Evolutionary conservation across 2,329 filamentous ascomycete genomes (phyloP).

Genomic region (Aureobasidium leucospermi): DNA sequence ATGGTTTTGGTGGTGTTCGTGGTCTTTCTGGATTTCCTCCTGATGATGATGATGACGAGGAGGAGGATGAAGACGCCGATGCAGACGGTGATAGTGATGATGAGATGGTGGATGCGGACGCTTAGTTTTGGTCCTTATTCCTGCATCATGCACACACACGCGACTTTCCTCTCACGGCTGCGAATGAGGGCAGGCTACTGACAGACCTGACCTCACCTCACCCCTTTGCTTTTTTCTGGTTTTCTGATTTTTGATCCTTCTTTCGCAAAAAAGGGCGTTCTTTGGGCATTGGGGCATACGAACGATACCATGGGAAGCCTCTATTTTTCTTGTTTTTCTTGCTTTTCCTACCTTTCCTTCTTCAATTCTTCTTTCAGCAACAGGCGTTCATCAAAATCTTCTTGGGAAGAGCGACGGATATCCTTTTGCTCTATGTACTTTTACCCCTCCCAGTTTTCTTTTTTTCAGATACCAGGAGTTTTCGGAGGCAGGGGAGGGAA

Average conservation of each 20-base stretch:
- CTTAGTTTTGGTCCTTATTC: neutral
- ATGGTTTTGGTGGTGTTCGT: conserved; percentile 13
- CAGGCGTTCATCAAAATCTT: too few relatives aligned
- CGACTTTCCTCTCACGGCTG: too few relatives aligned
- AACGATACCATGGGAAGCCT: neutral
- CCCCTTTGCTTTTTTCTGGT: neutral
- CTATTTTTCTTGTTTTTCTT: neutral
- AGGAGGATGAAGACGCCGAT: conserved; percentile 20
- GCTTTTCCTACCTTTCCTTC: too few relatives aligned
- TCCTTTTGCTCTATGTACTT: too few relatives aligned
- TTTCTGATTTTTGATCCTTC: neutral
- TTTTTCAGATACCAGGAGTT: too few relatives aligned
- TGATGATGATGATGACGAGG: conserved; percentile 18
- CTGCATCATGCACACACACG: too few relatives aligned
- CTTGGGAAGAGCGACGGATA: too few relatives aligned
- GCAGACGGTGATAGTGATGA: conserved; percentile 22
- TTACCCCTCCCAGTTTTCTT: too few relatives aligned
- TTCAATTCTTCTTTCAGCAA: neutral
- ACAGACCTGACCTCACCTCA: too few relatives aligned
- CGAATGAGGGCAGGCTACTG: too few relatives aligned
- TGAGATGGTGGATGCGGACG: conserved; percentile 18
- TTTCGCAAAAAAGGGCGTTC: neutral
- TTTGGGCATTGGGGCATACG: neutral
- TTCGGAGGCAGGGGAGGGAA: too few relatives aligned
- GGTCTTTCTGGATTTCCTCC: neutral